phyloP scores from a whole-genome alignment of 345 rosid species.

The Orychophragmus violaceus region DNA sequence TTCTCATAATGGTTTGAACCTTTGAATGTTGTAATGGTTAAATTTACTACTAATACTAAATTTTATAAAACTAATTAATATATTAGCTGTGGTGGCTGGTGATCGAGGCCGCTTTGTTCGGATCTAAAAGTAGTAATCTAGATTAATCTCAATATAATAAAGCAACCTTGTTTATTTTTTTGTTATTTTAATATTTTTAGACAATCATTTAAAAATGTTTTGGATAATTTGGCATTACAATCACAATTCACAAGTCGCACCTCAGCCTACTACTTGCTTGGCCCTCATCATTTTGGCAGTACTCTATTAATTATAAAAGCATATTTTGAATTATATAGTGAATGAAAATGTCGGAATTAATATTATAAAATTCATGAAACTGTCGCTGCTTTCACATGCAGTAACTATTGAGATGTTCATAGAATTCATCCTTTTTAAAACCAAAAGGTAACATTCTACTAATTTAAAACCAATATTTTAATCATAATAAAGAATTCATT shows the following conservation, averaged over 20 bases:
- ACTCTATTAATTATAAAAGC: no score
- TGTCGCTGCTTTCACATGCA: not conserved
- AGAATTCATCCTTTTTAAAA: not conserved
- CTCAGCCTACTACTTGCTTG: constrained; percentile 1
- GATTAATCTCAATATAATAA: constrained; percentile 7
- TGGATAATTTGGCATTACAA: constrained; percentile 13
- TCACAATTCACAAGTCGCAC: constrained; percentile 15
- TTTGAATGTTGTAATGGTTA: constrained; percentile 13
- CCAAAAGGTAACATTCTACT: not conserved
- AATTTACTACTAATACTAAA: not conserved
- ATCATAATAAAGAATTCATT: not conserved
- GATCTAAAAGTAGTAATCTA: constrained; percentile 21
- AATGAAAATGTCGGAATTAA: not conserved
- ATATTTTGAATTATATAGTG: no score
- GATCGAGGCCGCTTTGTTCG: constrained; percentile 23
- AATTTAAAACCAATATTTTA: not conserved
- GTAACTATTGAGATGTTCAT: not conserved
- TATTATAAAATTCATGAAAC: not conserved
- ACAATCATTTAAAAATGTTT: not conserved
- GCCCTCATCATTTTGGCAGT: constrained; percentile 15
- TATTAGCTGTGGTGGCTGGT: not conserved
- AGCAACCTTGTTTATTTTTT: not conserved
- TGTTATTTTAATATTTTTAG: not conserved
- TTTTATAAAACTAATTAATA: not conserved
- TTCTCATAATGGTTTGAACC: not conserved